A percentile compares a stretch with the other conserved stretches of the same genome.
Evolutionary conservation across 2,329 filamentous ascomycete genomes (phyloP).

Genomic region (Aspergillus flavus): DNA sequence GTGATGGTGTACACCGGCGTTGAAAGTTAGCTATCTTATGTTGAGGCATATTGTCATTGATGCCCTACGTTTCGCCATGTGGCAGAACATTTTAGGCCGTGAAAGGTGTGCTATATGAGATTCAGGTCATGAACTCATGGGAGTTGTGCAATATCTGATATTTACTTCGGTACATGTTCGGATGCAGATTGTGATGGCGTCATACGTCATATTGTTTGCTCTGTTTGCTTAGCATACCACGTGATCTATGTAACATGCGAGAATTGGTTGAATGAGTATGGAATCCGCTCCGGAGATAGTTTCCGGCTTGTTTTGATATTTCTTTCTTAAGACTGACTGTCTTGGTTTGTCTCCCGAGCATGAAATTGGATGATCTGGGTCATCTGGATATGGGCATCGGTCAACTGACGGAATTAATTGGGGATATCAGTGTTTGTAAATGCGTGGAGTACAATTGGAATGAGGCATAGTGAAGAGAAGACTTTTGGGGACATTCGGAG

Average conservation of each 20-base stretch:
- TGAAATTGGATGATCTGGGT: neutral
- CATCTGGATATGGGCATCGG: neutral
- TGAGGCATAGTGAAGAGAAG: conserved; percentile 1
- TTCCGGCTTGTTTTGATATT: neutral
- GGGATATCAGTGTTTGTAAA: conserved; percentile 32
- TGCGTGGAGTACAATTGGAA: conserved; percentile 10
- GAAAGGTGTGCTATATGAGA: neutral
- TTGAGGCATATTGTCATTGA: neutral
- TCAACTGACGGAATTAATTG: conserved; percentile 19
- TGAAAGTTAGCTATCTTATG: neutral
- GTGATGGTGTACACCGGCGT: neutral
- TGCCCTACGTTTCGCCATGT: neutral
- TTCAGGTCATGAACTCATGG: neutral
- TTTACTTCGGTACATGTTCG: neutral
- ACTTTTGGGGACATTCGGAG: conserved; percentile 18
- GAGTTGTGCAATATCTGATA: neutral
- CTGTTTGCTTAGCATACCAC: neutral
- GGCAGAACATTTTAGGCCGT: neutral
- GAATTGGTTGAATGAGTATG: neutral
- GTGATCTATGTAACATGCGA: conserved; percentile 1
- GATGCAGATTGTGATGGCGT: neutral
- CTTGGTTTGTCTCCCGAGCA: neutral
- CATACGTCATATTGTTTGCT: neutral
- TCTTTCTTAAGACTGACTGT: neutral
- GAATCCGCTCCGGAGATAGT: neutral